Conservation (phyloP, 305 asterid genomes). For the Rubia occidens region DNA sequence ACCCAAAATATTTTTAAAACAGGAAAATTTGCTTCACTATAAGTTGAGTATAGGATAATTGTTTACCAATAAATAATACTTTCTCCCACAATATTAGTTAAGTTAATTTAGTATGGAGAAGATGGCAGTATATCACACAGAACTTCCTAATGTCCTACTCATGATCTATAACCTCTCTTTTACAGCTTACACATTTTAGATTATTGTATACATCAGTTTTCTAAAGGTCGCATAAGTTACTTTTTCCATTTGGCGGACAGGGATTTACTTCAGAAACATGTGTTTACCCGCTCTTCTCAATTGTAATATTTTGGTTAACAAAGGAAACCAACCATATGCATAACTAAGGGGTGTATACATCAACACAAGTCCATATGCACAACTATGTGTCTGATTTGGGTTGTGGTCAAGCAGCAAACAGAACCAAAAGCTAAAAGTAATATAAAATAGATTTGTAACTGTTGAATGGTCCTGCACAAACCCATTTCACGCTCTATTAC, state of each 20-base stretch:
- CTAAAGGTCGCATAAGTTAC: neutral
- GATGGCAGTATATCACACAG: neutral
- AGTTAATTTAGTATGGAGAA: neutral
- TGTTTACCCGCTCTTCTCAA: neutral
- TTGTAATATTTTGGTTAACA: neutral
- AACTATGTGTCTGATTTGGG: constrained; percentile 1
- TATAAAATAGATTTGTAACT: constrained; percentile 2
- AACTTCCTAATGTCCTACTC: neutral
- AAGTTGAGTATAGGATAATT: neutral
- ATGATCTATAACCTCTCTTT: constrained; percentile 2
- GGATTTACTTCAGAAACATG: neutral
- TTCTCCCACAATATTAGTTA: neutral
- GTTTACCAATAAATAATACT: neutral
- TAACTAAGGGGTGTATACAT: neutral
- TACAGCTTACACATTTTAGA: neutral
- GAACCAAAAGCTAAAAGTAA: constrained; percentile 3
- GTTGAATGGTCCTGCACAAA: constrained; percentile 12
- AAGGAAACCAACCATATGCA: constrained; percentile 4
- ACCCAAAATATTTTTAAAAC: neutral
- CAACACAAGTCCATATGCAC: neutral
- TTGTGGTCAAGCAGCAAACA: neutral
- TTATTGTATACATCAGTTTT: neutral
- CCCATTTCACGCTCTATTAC: constrained; percentile 34
- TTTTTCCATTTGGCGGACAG: neutral
- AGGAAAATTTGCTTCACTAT: neutral